Percentiles rank a stretch among this genome's conserved stretches.
phyloP scores from a whole-genome alignment of 805 yeast species.

The Kodamaea nitidulidarum region DNA sequence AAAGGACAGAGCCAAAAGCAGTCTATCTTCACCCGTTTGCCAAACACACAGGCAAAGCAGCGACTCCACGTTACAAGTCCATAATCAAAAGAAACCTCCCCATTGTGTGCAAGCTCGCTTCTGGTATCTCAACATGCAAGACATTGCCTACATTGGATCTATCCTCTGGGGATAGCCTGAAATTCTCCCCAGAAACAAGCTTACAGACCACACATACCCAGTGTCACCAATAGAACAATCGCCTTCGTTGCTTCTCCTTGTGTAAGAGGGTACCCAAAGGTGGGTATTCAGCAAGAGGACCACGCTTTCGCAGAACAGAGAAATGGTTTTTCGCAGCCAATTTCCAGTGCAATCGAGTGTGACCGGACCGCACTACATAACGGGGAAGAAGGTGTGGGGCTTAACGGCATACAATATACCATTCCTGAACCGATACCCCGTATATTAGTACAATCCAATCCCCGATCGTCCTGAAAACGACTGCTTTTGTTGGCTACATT shows the following conservation, averaged over 20 bases:
- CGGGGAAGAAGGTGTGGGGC: slow-evolving; percentile 4
- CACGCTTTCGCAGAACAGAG: slow-evolving; percentile 2
- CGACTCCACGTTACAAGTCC: too few species aligned
- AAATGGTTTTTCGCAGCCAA: slow-evolving; percentile 8
- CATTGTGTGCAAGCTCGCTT: not conserved
- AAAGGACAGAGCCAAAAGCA: slow-evolving; percentile 5
- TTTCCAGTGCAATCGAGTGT: not conserved
- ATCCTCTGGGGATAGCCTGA: slow-evolving; percentile 10
- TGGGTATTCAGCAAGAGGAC: not conserved
- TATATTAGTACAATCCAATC: not conserved
- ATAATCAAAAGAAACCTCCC: not conserved
- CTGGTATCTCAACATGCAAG: slow-evolving; percentile 6
- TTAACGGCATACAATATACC: not conserved
- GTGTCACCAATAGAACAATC: slow-evolving; percentile 2
- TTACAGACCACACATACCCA: not conserved
- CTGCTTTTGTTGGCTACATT: slow-evolving; percentile 1
- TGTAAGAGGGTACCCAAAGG: not conserved
- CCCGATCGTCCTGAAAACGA: not conserved
- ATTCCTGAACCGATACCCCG: slow-evolving; percentile 3
- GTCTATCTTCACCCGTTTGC: slow-evolving; percentile 1
- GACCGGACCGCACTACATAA: not conserved
- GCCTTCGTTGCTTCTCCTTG: slow-evolving; percentile 2
- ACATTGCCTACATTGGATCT: slow-evolving; percentile 8
- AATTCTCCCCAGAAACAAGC: not conserved
- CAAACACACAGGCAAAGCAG: too few species aligned